Evolutionary conservation across 1,284 basidiomycete genomes (phyloP), one percentile per base, ranked within the genome.

Genomic region (Peniophora sp.): DNA sequence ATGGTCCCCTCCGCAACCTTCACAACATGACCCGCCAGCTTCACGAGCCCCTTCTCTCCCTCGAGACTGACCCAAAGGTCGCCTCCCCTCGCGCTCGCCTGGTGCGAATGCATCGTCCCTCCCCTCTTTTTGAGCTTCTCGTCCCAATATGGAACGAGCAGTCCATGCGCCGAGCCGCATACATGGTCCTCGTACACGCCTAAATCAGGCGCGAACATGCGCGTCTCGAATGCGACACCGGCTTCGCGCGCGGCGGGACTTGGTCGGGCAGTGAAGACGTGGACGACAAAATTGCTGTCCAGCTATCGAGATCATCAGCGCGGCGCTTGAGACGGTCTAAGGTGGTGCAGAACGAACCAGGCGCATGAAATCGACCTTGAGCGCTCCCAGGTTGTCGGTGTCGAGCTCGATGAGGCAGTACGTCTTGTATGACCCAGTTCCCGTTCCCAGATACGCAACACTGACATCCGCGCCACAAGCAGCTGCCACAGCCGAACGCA

Each of bases 111-210:
- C 27, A 58, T 56, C 44, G 75, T 61, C 54, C 69, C 62, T 24
- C 61, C 67, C 2, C 55, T 50, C n/a, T 74, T 60, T 0, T 60
- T 62, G 0, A 69, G 61, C 51, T 72, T 72, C 17, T 56, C 55
- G 22, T 68, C 65, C 75, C 78, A 83, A 56, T 80, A 80, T 0
- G 78, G 78, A 1, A 63, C 68, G 38, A 79, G 59, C 23, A 78
- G 50, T 48, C 73, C 72, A 57, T 83, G 79, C 0, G 79, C 77
- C 16, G 74, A 74, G 5, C 78, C 81, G 53, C 79, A 82, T 12
- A 81, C 79, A 12, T 70, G 73, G 56, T 83, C 81, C 60, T 83
- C 80, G 1, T 64, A 63, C 1, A 71, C 48, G 0, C 69, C 73
- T 6, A 58, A 55, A 8, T 66, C 43, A 2, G 75, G 75, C 1